Evolutionary conservation across 768 basidiomycete species (phyloP).

Genomic region (Gelatoporia subvermispora): DNA sequence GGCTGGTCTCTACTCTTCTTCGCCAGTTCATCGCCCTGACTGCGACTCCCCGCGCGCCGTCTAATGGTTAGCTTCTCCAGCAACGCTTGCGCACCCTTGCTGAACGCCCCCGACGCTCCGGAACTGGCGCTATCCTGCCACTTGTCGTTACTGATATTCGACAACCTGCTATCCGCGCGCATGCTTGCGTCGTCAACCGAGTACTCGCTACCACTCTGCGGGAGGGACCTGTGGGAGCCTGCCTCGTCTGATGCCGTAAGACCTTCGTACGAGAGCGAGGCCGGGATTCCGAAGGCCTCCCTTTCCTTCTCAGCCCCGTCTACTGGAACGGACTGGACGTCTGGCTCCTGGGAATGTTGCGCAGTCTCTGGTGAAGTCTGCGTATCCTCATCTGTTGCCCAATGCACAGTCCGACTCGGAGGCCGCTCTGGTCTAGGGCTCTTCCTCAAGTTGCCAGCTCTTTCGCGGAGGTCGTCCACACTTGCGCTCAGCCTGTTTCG

Average conservation of each 20-base stretch:
- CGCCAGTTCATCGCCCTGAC: no score
- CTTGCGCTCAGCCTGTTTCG: no score
- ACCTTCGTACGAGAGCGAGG: conserved; percentile 21
- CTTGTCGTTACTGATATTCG: conserved; percentile 34
- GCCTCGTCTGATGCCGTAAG: neutral
- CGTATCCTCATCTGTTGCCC: no score
- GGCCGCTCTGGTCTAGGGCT: no score
- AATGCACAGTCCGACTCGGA: no score
- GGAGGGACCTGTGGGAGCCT: conserved; percentile 5
- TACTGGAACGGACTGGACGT: neutral
- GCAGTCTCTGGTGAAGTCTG: no score
- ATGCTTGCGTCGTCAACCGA: conserved; percentile 1
- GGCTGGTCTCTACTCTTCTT: no score
- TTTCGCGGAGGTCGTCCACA: no score
- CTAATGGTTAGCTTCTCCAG: conserved; percentile 37
- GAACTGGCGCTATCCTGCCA: conserved; percentile 24
- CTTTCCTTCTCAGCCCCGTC: conserved; percentile 17
- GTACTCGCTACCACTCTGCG: conserved; percentile 6
- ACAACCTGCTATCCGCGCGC: conserved; percentile 39
- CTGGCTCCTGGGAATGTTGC: no score
- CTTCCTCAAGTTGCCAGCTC: no score
- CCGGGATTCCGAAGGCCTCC: conserved; percentile 24
- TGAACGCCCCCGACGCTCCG: conserved; percentile 32
- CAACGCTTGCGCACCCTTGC: conserved; percentile 44
- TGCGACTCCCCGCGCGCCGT: conserved; percentile 2